Evolutionary conservation across 1,139 yeast species (phyloP), one percentile per base, ranked within the genome.

Genomic region (Sugiyamaella grinbergsii): DNA sequence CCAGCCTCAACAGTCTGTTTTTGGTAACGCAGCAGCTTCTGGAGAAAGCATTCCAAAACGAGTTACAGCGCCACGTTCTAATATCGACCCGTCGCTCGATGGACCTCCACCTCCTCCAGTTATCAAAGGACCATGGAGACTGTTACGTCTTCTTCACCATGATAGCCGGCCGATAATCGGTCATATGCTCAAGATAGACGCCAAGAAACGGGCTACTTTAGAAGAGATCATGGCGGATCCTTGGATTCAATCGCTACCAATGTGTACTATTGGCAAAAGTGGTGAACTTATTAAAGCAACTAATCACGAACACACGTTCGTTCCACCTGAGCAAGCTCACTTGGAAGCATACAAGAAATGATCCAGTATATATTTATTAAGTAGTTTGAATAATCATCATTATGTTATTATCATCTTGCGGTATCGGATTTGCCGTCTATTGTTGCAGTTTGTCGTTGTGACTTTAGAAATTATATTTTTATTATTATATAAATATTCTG

Each of bases 61-160:
- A 18, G 20, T 23, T 15, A 24, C 10, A 10, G 22, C 34, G n/a
- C 11, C 34, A 5, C 41, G 41, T 15, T 24, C 52, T 8, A 49
- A 41, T 24, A 39, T 26, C 2, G 13, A 18, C 28, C n/a, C 45
- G 4, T 26, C 50, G 3, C 33, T 44, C 4, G 53, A 50, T 37
- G 58, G 50, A 63, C 60, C 43, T 53, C 55, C 41, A 4, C 56
- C 41, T 8, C 54, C 52, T 8, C 49, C 55, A 3, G 42, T 51
- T n/a, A 67, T 72, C 48, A 64, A 65, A 43, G 98, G 98, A 1
- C 97, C 98, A 1, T 89, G 93, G 75, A 76, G 98, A 60, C 72
- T 94, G 57, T 76, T 93, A 75, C 79, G 97, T 62, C 74, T 93
- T 56, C 73, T 94, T 44, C 98, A 98, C 2, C 86, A 83, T 59